These are phyloP conservation scores for Aureobasidium sp. DNA, from an alignment of 2,329 filamentous ascomycete species.

Conservation along the genomic window DNA sequence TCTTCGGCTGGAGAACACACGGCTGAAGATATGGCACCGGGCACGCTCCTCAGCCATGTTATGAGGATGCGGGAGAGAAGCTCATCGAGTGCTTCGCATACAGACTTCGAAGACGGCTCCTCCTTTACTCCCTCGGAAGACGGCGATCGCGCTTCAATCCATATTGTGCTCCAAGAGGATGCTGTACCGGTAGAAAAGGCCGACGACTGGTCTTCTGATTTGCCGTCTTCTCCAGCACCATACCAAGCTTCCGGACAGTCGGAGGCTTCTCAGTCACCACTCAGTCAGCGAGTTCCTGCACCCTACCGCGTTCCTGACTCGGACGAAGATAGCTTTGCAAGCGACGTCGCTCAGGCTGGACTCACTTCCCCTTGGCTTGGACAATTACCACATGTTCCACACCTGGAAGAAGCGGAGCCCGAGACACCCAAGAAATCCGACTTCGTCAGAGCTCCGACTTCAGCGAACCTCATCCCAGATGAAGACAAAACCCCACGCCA, in stretches of 20 bases:
- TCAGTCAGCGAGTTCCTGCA: not conserved
- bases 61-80: constrained; percentile 25
- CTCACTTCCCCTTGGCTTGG: constrained; percentile 1
- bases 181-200: constrained; percentile 11
- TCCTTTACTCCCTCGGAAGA: constrained; percentile 3
- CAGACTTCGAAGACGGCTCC: constrained; percentile 25
- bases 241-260: not conserved
- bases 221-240: not conserved
- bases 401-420: constrained; percentile 14
- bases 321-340: constrained; percentile 8
- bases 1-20: not conserved
- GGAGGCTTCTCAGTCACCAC: not conserved
- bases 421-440: constrained; percentile 20
- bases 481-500: constrained; percentile 11
- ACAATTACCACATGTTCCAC: constrained; percentile 2
- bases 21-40: not conserved
- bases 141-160: constrained; percentile 24
- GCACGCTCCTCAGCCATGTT: constrained; percentile 17
- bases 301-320: not conserved
- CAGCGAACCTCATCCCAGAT: not conserved
- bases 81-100: constrained; percentile 20
- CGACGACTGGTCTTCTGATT: not conserved
- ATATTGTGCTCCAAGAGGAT: constrained; percentile 27
- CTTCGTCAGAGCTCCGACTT: not conserved
- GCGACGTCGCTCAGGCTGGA: constrained; percentile 5